Percentiles rank a stretch among this genome's conserved stretches.
These are phyloP conservation scores for Penicillium hordei DNA, from an alignment of 2,329 filamentous ascomycete species.

Conservation along the genomic window DNA sequence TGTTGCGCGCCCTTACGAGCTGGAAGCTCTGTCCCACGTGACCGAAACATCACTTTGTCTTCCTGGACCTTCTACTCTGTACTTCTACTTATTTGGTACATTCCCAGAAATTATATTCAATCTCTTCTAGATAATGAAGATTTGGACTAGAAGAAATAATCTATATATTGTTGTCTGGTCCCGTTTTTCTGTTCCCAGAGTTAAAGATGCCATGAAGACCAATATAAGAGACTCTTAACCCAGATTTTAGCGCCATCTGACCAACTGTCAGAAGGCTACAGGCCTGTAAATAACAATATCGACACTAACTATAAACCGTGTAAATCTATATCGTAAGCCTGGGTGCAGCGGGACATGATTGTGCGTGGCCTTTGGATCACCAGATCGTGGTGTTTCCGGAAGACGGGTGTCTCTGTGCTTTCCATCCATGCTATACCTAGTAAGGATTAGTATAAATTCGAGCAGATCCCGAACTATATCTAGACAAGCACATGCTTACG, in stretches of 20 bases:
- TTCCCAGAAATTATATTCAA: background rate
- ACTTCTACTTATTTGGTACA: background rate
- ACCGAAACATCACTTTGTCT: constrained; percentile 9
- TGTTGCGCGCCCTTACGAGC: constrained; percentile 26
- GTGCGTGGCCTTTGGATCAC: background rate
- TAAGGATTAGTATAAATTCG: background rate
- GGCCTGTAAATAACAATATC: background rate
- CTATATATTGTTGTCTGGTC: background rate
- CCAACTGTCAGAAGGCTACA: background rate
- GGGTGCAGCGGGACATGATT: background rate
- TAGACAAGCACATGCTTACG: background rate
- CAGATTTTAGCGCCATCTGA: background rate
- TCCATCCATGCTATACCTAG: background rate
- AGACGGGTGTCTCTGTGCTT: background rate
- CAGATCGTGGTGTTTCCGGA: background rate
- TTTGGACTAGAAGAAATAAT: background rate
- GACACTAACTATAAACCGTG: background rate
- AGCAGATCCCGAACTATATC: background rate
- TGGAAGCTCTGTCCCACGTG: constrained; percentile 35
- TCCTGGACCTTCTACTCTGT: background rate
- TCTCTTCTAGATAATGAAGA: background rate
- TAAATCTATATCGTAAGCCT: background rate
- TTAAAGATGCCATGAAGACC: background rate
- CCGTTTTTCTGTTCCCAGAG: background rate
- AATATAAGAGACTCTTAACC: background rate